Percentiles rank a stretch among this genome's conserved stretches.
Conservation (phyloP, 768 basidiomycete species). For the Kwoniella dendrophila region DNA sequence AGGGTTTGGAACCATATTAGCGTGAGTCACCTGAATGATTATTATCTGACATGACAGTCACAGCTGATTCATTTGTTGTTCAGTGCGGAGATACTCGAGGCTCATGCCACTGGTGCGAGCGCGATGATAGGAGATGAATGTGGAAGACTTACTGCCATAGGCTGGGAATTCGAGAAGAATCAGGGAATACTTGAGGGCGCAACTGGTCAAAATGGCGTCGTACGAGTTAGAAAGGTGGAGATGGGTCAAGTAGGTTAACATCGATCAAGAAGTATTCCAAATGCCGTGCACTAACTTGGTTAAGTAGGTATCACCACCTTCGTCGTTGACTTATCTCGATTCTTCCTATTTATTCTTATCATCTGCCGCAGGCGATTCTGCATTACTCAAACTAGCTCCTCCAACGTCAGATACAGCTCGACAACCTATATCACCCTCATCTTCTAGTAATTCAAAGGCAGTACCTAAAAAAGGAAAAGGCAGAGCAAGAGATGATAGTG, state of each 20-base stretch:
- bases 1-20: slow-evolving; percentile 51
- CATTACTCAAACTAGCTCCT: slow-evolving; percentile 28
- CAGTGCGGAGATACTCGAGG: slow-evolving; percentile 34
- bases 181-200: slow-evolving; percentile 22
- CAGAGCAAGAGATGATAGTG: slow-evolving; percentile 24
- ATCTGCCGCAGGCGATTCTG: slow-evolving; percentile 49
- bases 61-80: not conserved
- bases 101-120: slow-evolving; percentile 27
- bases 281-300: not conserved
- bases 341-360: slow-evolving; percentile 43
- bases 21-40: slow-evolving; percentile 33
- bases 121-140: slow-evolving; percentile 49
- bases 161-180: slow-evolving; percentile 31
- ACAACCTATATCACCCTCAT: slow-evolving; percentile 10
- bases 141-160: slow-evolving; percentile 41
- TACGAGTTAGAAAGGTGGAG: slow-evolving; percentile 29
- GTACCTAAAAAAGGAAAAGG: slow-evolving; percentile 45
- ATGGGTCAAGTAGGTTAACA: slow-evolving; percentile 43
- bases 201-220: slow-evolving; percentile 16
- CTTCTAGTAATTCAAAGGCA: not conserved
- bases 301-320: slow-evolving; percentile 44
- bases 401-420: slow-evolving; percentile 4
- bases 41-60: not conserved
- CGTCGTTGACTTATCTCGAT: slow-evolving; percentile 46
- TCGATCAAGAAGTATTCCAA: not conserved